Base-by-base conservation (phyloP, 768 basidiomycete species). In the Rhodotorula kratochvilovae region DNA sequence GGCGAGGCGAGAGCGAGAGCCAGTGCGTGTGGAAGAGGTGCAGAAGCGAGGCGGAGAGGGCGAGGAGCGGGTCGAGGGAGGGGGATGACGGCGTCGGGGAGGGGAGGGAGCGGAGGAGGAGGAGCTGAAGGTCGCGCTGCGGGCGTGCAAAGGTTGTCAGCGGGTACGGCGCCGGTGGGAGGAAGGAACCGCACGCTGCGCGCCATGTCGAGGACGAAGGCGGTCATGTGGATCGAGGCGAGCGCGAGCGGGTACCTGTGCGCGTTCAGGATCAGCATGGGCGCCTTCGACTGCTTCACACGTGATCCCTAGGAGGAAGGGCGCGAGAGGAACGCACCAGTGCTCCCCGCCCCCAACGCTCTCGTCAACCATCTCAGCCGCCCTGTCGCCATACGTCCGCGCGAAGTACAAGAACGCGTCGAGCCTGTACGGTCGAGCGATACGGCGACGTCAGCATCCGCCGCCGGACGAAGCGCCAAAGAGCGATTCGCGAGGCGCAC, bases 201-300 rank as follows among this genome's bases (percentile, higher is more conserved):
- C 1, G 57, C 73, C 29, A 75, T 61, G 27, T 71, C 64, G 57
- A 75, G 73, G 0, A 67, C 59, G 33, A 75, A 71, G 7, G 67
- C 56, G 6, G 73, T 71, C 70, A 75, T 68, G 56, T 75, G 73
- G 2, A 75, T 68, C 29, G 64, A 66, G 1, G 70, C 73, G 25
- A 75, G 67, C 1, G 73, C 73, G 53, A 71, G 55, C 0, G 73
- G 73, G 43, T 75, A 75, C 73, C 73, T 71, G 54, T n/a, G 15
- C n/a, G n/a, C n/a, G n/a, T n/a, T n/a, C n/a, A n/a, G n/a, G n/a
- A n/a, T n/a, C n/a, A n/a, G n/a, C n/a, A n/a, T n/a, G n/a, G n/a
- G n/a, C n/a, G n/a, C n/a, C n/a, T n/a, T n/a, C n/a, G n/a, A n/a
- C n/a, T n/a, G n/a, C n/a, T n/a, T n/a, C n/a, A n/a, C n/a, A 27